These are phyloP conservation scores for Cephalotrichum gorgonifer DNA, from an alignment of 2,329 filamentous ascomycete species.

Conservation along the genomic window DNA sequence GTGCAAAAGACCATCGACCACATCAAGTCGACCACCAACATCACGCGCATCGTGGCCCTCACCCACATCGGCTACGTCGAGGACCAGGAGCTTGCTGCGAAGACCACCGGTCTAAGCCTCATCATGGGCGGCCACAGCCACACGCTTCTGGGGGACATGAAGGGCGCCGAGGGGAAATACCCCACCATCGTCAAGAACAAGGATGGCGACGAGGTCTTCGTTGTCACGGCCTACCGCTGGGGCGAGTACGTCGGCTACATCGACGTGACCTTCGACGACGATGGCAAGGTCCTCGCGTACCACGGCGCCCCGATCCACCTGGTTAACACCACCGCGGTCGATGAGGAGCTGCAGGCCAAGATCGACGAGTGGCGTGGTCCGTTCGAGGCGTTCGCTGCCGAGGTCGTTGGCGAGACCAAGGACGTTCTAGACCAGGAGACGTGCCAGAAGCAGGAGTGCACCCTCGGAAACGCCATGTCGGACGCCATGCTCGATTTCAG, in stretches of 20 bases:
- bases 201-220: conserved; percentile 56
- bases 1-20: conserved; percentile 53
- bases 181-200: conserved; percentile 52
- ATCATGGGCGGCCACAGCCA: conserved; percentile 56
- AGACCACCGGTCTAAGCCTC: conserved; percentile 53
- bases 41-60: conserved; percentile 54
- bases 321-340: conserved; percentile 49
- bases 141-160: conserved; percentile 49
- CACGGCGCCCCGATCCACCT: conserved; percentile 54
- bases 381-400: conserved; percentile 47
- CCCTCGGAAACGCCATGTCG: conserved; percentile 42
- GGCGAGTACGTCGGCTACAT: conserved; percentile 60
- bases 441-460: conserved; percentile 49
- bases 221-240: conserved; percentile 59
- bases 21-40: conserved; percentile 49
- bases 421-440: conserved; percentile 47
- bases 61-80: conserved; percentile 59
- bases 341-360: conserved; percentile 44
- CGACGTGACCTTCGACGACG: conserved; percentile 50
- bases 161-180: conserved; percentile 48
- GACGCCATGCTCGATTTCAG: conserved; percentile 54
- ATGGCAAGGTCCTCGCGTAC: conserved; percentile 52
- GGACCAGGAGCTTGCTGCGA: conserved; percentile 48
- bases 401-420: conserved; percentile 44
- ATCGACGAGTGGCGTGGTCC: conserved; percentile 48